These are phyloP conservation scores for Fremontodendron californicum DNA, from an alignment of 345 rosid species.

Conservation along the genomic window DNA sequence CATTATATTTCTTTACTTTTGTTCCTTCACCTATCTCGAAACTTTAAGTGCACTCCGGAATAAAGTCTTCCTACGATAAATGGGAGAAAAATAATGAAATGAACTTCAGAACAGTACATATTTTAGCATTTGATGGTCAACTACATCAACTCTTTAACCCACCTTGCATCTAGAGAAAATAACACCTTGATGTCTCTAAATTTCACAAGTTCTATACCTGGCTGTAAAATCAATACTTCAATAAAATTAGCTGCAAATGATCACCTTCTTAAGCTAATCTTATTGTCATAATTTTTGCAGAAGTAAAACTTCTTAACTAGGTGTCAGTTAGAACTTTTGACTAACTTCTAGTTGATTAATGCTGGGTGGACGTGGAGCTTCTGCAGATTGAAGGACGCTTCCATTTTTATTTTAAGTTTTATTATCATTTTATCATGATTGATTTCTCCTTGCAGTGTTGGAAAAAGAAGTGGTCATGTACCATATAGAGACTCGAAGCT, in stretches of 20 bases:
- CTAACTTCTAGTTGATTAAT: background rate
- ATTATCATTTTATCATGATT: conserved; percentile 9
- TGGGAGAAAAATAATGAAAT: background rate
- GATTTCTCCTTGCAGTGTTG: conserved; percentile 50
- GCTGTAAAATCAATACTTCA: background rate
- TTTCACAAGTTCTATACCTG: background rate
- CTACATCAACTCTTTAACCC: background rate
- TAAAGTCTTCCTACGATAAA: background rate
- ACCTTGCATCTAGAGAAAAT: background rate
- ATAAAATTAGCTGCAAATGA: background rate
- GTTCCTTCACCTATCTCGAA: background rate
- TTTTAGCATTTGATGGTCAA: background rate
- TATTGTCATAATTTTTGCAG: background rate
- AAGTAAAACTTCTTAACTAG: background rate
- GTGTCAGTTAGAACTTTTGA: background rate
- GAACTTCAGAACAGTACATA: background rate
- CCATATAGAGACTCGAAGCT: conserved; percentile 98
- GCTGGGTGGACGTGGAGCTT: background rate
- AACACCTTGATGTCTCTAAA: background rate
- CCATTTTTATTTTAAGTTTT: background rate
- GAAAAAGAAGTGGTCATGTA: conserved; percentile 90
- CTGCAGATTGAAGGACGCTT: background rate
- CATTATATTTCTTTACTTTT: background rate
- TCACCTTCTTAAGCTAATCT: background rate
- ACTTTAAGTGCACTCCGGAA: background rate